Conservation (phyloP, 2,329 filamentous ascomycete genomes). For the Chaetomium sp. region DNA sequence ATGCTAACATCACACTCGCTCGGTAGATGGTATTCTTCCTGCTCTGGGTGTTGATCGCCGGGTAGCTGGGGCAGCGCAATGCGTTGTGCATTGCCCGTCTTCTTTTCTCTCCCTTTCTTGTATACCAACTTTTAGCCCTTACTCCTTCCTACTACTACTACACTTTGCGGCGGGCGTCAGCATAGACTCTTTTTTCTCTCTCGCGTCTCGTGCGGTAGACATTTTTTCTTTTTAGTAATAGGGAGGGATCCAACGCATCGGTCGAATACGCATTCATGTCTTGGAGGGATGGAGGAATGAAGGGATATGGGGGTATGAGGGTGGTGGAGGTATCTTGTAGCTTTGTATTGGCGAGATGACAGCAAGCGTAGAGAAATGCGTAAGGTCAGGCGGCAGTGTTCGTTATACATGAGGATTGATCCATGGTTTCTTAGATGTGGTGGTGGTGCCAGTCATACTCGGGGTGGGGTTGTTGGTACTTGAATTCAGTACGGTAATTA, state of each 20-base stretch:
- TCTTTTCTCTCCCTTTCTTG: conserved; percentile 14
- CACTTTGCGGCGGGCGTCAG: conserved; percentile 7
- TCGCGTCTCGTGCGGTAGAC: conserved; percentile 11
- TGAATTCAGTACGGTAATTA: background rate
- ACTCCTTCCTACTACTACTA: conserved; percentile 8
- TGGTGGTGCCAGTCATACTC: too few relatives aligned
- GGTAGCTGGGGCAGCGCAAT: conserved; percentile 14
- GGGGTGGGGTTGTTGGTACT: too few relatives aligned
- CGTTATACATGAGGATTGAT: background rate
- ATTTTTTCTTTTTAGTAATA: conserved; percentile 13
- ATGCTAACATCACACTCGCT: background rate
- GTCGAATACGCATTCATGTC: background rate
- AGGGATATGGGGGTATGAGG: background rate
- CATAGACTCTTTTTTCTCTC: conserved; percentile 7
- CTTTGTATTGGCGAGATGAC: background rate
- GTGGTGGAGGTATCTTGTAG: background rate
- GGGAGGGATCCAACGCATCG: conserved; percentile 3
- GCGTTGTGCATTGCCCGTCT: background rate
- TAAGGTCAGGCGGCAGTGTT: background rate
- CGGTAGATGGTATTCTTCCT: conserved; percentile 26
- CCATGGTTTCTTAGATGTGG: too few relatives aligned
- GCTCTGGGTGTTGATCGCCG: conserved; percentile 27
- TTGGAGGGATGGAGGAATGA: background rate
- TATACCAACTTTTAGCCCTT: conserved; percentile 14
- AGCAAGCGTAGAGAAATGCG: background rate